Conservation (phyloP, 345 rosid species). For the Bruguiera gymnorhiza region DNA sequence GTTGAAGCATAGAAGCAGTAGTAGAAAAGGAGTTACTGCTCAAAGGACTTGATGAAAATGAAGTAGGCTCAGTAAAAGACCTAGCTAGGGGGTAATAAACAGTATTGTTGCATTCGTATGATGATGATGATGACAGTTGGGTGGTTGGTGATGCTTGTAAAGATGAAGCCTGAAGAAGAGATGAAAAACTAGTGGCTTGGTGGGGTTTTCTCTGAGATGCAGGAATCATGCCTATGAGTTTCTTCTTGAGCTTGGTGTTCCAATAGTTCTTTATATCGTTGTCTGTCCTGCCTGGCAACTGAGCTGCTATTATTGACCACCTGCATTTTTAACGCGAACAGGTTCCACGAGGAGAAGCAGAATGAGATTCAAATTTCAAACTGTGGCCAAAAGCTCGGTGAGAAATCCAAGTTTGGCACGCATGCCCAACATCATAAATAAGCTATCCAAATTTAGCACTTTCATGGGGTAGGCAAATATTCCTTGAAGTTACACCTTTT, state of each 20-base stretch:
- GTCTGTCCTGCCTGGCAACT: constrained; percentile 37
- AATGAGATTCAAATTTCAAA: no score
- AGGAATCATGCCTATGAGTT: constrained; percentile 35
- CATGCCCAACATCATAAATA: constrained; percentile 1
- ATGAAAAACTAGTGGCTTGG: constrained; percentile 14
- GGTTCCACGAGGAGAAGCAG: not conserved
- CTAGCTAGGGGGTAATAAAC: constrained; percentile 19
- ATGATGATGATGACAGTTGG: constrained; percentile 23
- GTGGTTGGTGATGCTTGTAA: constrained; percentile 30
- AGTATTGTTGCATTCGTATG: constrained; percentile 29
- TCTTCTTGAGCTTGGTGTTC: constrained; percentile 40
- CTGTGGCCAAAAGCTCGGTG: no score
- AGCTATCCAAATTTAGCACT: constrained; percentile 18
- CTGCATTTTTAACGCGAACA: constrained; percentile 11
- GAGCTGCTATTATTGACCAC: constrained; percentile 39
- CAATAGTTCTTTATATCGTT: constrained; percentile 36
- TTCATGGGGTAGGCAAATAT: constrained; percentile 28
- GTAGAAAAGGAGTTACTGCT: constrained; percentile 33
- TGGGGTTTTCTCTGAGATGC: constrained; percentile 15
- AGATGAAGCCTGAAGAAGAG: constrained; percentile 25
- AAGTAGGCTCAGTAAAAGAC: constrained; percentile 26
- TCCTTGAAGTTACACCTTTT: not conserved
- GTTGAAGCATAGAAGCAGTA: constrained; percentile 27
- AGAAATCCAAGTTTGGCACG: constrained; percentile 4
- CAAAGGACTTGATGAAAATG: constrained; percentile 39